Evolutionary conservation across 2,329 filamentous ascomycete genomes (phyloP).

Genomic region (Diaporthe batatas): DNA sequence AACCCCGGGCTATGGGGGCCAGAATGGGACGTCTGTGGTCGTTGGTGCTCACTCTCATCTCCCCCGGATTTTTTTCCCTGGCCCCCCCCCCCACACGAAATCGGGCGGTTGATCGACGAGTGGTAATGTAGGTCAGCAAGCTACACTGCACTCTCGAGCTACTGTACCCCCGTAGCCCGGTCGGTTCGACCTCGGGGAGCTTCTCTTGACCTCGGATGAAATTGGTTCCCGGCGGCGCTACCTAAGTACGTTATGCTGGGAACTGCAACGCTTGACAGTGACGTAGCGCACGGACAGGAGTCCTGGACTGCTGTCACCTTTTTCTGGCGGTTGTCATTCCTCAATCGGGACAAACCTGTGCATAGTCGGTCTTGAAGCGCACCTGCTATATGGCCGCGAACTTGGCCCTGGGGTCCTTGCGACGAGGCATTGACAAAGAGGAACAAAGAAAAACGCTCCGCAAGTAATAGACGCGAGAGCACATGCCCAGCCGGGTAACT

Average conservation of each 20-base stretch:
- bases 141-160: no score
- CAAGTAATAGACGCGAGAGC: not conserved
- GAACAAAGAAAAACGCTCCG: not conserved
- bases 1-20: conserved; percentile 16
- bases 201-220: conserved; percentile 25
- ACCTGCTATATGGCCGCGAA: no score
- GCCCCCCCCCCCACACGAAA: conserved; percentile 15
- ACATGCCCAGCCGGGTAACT: not conserved
- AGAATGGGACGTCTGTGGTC: not conserved
- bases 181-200: conserved; percentile 10
- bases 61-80: conserved; percentile 7
- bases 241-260: no score
- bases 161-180: no score
- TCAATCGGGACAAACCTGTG: not conserved
- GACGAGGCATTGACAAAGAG: not conserved
- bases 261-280: not conserved
- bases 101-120: conserved; percentile 23
- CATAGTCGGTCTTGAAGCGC: no score
- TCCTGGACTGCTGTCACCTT: not conserved
- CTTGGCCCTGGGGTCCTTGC: not conserved
- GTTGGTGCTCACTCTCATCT: not conserved
- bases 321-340: not conserved
- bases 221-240: not conserved
- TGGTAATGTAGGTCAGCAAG: not conserved
- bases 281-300: not conserved